Conservation (phyloP, 768 basidiomycete species). For the Xerocomellus amylosporus region DNA sequence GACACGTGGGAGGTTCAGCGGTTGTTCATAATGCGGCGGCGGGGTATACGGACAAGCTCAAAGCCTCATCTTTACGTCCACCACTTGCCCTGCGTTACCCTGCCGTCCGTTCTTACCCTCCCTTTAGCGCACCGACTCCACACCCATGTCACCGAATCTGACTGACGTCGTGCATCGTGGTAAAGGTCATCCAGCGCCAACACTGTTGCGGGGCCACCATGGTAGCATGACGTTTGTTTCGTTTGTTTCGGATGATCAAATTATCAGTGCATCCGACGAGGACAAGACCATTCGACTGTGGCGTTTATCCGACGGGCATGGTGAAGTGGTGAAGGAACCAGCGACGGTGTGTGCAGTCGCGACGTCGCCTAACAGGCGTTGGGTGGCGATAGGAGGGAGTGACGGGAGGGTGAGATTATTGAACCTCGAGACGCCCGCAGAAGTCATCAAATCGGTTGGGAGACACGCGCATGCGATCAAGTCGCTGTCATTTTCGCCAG, state of each 20-base stretch:
- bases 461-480: slow-evolving; percentile 5
- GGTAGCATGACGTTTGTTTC: slow-evolving; percentile 14
- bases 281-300: slow-evolving; percentile 20
- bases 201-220: slow-evolving; percentile 11
- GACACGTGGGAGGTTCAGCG: not conserved
- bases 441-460: not conserved
- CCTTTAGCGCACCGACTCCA: not conserved
- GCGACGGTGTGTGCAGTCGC: slow-evolving; percentile 5
- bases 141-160: slow-evolving; percentile 4
- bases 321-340: slow-evolving; percentile 5
- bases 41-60: not conserved
- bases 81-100: not conserved
- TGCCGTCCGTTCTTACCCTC: not conserved
- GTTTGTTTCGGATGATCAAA: slow-evolving; percentile 12
- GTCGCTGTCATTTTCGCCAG: slow-evolving; percentile 20
- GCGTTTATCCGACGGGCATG: slow-evolving; percentile 2
- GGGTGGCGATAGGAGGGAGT: slow-evolving; percentile 17
- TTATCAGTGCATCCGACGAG: slow-evolving; percentile 20
- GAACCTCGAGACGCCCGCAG: not conserved
- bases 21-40: not conserved
- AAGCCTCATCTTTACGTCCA: not conserved
- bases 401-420: slow-evolving; percentile 15
- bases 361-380: slow-evolving; percentile 6
- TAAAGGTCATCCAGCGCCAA: not conserved
- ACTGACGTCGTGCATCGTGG: not conserved